Base-by-base conservation (phyloP, 208 protist species). In the Spongospora subterranea region DNA sequence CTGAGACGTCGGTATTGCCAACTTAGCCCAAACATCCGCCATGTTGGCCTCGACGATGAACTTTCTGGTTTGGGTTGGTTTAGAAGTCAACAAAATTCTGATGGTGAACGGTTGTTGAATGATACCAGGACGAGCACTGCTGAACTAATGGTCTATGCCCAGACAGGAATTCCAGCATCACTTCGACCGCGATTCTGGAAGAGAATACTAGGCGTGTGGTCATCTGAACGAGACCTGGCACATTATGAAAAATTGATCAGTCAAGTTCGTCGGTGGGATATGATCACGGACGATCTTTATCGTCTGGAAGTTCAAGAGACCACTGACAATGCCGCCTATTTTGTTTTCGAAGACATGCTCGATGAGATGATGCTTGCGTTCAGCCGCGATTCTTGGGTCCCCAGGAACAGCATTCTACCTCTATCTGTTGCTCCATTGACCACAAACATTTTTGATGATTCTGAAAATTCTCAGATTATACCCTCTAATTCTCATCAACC, bases 271-370 rank as follows among this genome's bases (percentile, higher is more conserved):
- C 50, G 1, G 13, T 89, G 41, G 90, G 90, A 92, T 29, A n/a
- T 92, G 46, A 65, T 91, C 41, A 92, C 88, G 13, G 90, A 92
- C 50, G 46, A 45, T 38, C 88, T 92, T 13, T 88, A 91, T 54
- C 45, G 90, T 11, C 41, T 92, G 20, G 90, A 92, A 32, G 90
- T 92, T 29, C 89, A 92, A 89, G 89, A 92, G 82, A 92, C 90
- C 11, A n/a, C 90, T 32, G 90, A 92, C 45, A 91, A 92, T 89
- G 82, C 50, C 20, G 90, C 40, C 11, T 92, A 90, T 32, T 91
- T 91, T n/a, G 77, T 90, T 35, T 91, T 91, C 32, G 50, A 88
- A 64, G 89, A 91, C 32, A 50, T 90, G 43, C 88, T 91, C 43
- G 53, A 91, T 45, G 89, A 91, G 60, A 64, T 90, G 1, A 91